Base-by-base conservation (phyloP, 2,329 filamentous ascomycete species). In the Lachnellula subtilissima region DNA sequence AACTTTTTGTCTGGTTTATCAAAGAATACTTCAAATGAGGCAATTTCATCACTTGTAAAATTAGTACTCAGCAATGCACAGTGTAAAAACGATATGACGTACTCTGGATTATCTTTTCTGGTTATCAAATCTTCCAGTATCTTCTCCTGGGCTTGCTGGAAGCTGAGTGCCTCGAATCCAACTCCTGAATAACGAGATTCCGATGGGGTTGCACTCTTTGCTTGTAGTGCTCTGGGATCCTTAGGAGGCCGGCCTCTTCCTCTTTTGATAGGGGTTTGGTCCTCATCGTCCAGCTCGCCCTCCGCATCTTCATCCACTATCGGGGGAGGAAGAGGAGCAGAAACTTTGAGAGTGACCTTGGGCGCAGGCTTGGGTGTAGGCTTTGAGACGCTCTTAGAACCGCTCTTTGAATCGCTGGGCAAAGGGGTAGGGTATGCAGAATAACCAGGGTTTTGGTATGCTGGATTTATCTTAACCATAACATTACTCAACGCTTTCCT, bases 101-200 rank as follows among this genome's bases (percentile, higher is more conserved):
- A 88, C 84, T 81, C 77, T 58, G 84, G 82, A 58, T 91, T 86
- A 48, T 83, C 78, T 61, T 79, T 83, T 48, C 88, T 81, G 6
- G 74, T 70, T 12, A 93, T 78, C 59, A 93, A 72, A 64, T 93
- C 89, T 53, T 87, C 83, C 4, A 96, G 76, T 55, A 96, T 84
- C 75, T 91, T 90, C 64, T 95, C 89, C 69, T 96, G 91, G 0
- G 91, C 91, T 67, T 91, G 81, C 69, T 95, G 89, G 68, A 96
- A 93, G 9, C 71, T 86, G 50, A 92, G 82, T 5, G 87, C 88
- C 54, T 84, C 82, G 70, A 89, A 93, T 1, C 82, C 77, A 4
- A 80, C 73, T 50, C 76, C 74, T 53, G 83, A 77, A 53, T 82
- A 83, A 57, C 82, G 74, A 49, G 77, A 73, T 54, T 83, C 79